A percentile compares a stretch with the other conserved stretches of the same genome.
These are phyloP conservation scores for Chlamydomonas sp. DNA, from an alignment of 139 green algal genomes.

Conservation along the genomic window DNA sequence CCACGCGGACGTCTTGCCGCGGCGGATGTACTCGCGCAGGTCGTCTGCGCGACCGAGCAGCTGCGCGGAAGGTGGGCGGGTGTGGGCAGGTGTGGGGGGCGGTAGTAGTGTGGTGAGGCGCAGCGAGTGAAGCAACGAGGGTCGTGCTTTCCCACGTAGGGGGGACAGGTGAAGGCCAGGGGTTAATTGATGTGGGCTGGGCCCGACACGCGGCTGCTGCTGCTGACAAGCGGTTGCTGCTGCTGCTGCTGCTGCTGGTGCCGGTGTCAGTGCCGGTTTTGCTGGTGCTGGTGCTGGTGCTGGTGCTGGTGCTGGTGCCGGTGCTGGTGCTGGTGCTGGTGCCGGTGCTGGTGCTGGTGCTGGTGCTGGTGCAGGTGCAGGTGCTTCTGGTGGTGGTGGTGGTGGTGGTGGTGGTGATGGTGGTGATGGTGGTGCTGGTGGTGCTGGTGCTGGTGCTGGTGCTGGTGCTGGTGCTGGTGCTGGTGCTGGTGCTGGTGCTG, in stretches of 20 bases:
- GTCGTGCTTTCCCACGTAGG: no score
- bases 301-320: conserved; percentile 16
- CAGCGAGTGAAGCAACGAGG: neutral
- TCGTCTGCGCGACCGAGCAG: conserved; percentile 74
- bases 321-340: conserved; percentile 12
- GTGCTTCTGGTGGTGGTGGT: neutral
- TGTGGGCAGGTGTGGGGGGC: neutral
- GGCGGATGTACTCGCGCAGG: conserved; percentile 68
- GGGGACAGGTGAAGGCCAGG: no score
- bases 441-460: conserved; percentile 7
- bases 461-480: conserved; percentile 7
- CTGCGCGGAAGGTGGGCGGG: conserved; percentile 22
- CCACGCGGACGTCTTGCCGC: conserved; percentile 42
- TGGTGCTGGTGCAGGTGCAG: conserved; percentile 5
- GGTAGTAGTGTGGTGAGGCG: no score
- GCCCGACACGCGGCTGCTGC: no score
- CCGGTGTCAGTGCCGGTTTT: neutral
- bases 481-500: conserved; percentile 18
- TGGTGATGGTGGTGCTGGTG: neutral
- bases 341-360: neutral
- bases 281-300: conserved; percentile 1
- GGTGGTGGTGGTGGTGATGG: neutral
- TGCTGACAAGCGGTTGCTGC: neutral
- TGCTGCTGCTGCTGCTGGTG: neutral
- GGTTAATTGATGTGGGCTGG: no score